Evolutionary conservation across 2,329 filamentous ascomycete species (phyloP).

Genomic region (Pyricularia pennisetigena): DNA sequence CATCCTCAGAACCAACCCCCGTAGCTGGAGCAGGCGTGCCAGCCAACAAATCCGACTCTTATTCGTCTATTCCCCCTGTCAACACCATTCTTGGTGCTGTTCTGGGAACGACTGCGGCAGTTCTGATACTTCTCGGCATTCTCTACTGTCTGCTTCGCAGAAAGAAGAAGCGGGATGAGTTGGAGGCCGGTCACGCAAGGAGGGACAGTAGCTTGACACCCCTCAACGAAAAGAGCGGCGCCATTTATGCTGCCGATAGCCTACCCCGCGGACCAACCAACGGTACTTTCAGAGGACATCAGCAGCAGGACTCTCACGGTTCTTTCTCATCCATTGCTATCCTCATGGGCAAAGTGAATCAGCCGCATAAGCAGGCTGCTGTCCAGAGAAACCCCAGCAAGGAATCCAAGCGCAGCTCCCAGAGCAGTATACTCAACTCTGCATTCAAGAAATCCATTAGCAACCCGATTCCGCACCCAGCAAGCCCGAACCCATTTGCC

Average conservation of each 20-base stretch:
- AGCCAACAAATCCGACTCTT: conserved; percentile 8
- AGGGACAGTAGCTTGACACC: conserved; percentile 28
- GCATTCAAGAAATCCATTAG: conserved; percentile 54
- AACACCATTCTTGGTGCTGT: conserved; percentile 68
- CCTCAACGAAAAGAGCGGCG: conserved; percentile 48
- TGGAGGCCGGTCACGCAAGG: conserved; percentile 33
- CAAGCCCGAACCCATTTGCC: conserved; percentile 13
- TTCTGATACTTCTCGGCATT: conserved; percentile 59
- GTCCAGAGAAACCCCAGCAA: conserved; percentile 33
- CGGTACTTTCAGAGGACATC: conserved; percentile 38
- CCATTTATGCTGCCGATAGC: conserved; percentile 35
- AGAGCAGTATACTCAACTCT: conserved; percentile 48
- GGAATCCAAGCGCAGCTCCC: conserved; percentile 40
- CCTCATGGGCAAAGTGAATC: conserved; percentile 50
- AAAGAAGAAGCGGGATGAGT: conserved; percentile 39
- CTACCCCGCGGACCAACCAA: conserved; percentile 22
- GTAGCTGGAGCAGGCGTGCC: conserved; percentile 14
- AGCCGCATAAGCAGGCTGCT: conserved; percentile 31
- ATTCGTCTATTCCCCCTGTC: conserved; percentile 19
- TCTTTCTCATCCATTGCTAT: conserved; percentile 58
- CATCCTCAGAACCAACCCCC: conserved; percentile 17
- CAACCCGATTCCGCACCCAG: conserved; percentile 45
- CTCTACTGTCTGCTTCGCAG: conserved; percentile 60
- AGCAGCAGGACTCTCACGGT: conserved; percentile 39
- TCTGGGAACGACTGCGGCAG: conserved; percentile 69